Evolutionary conservation across 1,139 yeast species (phyloP).

Genomic region (Pichia inconspicua): DNA sequence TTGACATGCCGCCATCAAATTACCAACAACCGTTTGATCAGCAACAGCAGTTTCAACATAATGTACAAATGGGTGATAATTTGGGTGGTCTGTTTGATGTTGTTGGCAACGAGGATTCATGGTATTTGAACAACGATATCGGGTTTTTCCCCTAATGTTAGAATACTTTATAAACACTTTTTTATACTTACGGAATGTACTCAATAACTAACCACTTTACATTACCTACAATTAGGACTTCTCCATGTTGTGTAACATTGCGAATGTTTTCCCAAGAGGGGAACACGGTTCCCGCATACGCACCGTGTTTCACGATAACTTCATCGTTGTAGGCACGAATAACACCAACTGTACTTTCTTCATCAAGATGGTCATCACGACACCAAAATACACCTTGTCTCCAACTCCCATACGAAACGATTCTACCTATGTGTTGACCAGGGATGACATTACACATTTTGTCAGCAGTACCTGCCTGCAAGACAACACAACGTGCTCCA

Average conservation of each 20-base stretch:
- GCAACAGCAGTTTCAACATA: not conserved
- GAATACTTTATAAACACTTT: not conserved
- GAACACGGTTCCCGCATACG: constrained; percentile 21
- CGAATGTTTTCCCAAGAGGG: not conserved
- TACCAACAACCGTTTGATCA: not conserved
- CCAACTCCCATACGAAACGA: constrained; percentile 47
- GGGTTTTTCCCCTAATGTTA: constrained; percentile 31
- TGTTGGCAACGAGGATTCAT: constrained; percentile 30
- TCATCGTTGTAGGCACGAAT: constrained; percentile 14
- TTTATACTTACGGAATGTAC: not conserved
- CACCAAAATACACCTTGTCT: constrained; percentile 44
- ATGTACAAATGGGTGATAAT: constrained; percentile 14
- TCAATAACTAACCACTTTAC: constrained; percentile 24
- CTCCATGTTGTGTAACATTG: constrained; percentile 11
- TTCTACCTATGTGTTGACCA: constrained; percentile 32
- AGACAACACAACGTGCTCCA: constrained; percentile 28
- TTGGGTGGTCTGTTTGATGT: constrained; percentile 8
- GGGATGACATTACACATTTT: constrained; percentile 7
- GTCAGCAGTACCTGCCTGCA: constrained; percentile 25
- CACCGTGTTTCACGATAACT: constrained; percentile 26
- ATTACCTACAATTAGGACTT: constrained; percentile 5
- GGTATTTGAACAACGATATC: constrained; percentile 37
- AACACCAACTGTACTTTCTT: constrained; percentile 17
- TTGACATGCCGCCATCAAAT: too few species aligned
- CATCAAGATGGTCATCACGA: not conserved